Conservation (phyloP, 2,329 filamentous ascomycete species). For the Ceratocystis eucalypticola region DNA sequence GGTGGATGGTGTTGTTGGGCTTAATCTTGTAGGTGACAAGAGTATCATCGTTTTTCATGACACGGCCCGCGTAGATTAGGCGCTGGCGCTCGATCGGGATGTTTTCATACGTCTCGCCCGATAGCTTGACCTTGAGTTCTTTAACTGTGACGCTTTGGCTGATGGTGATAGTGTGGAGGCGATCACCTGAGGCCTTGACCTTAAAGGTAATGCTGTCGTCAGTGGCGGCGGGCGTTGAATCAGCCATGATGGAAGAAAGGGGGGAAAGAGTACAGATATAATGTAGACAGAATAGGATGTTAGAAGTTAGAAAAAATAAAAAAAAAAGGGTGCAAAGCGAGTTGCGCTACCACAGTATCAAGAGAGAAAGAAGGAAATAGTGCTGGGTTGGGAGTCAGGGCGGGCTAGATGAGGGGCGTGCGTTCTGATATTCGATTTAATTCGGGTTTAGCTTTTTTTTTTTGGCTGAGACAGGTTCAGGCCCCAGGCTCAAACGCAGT, state of each 20-base stretch:
- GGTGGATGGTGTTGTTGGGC: slow-evolving; percentile 84
- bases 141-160: slow-evolving; percentile 60
- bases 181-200: slow-evolving; percentile 91
- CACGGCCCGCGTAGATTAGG: slow-evolving; percentile 91
- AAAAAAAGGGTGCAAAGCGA: neutral
- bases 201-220: slow-evolving; percentile 74
- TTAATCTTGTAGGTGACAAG: slow-evolving; percentile 87
- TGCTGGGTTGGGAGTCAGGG: neutral
- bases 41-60: slow-evolving; percentile 88
- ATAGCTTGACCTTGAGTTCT: slow-evolving; percentile 82
- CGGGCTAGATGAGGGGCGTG: neutral
- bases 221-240: slow-evolving; percentile 61
- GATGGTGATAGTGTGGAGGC: slow-evolving; percentile 71
- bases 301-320: neutral
- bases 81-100: slow-evolving; percentile 80
- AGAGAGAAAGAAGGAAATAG: neutral
- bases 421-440: neutral
- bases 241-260: slow-evolving; percentile 19
- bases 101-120: slow-evolving; percentile 68
- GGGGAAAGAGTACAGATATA: neutral
- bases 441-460: slow-evolving; percentile 2
- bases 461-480: neutral
- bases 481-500: neutral
- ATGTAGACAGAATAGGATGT: slow-evolving; percentile 12
- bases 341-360: neutral